phyloP scores from a whole-genome alignment of 1,284 basidiomycete species.

The Anthracocystis walkeri region DNA sequence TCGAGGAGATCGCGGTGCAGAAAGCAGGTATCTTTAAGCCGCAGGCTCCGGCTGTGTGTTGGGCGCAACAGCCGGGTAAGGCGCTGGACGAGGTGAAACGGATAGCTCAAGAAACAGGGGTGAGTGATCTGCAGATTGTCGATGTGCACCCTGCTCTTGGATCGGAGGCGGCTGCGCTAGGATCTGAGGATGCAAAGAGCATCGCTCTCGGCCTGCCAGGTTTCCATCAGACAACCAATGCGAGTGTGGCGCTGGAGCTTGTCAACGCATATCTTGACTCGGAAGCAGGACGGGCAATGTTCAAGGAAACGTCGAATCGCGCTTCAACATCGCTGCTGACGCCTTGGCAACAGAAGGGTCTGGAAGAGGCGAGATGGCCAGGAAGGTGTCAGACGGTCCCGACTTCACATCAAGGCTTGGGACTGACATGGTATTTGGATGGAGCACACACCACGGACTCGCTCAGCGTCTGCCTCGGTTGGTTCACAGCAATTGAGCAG shows the following conservation, averaged over 20 bases:
- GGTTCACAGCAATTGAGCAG: constrained; percentile 73
- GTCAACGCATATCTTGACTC: constrained; percentile 78
- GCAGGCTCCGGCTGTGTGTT: constrained; percentile 85
- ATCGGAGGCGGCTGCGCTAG: constrained; percentile 24
- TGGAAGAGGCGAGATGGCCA: constrained; percentile 86
- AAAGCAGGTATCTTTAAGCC: constrained; percentile 97
- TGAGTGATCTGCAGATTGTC: constrained; percentile 31
- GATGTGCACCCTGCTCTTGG: constrained; percentile 38
- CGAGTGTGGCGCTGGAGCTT: constrained; percentile 84
- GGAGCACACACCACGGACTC: constrained; percentile 96
- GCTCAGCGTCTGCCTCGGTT: constrained; percentile 84
- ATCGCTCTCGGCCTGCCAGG: constrained; percentile 80
- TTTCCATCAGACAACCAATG: constrained; percentile 89
- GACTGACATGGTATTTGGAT: constrained; percentile 87
- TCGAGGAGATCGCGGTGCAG: constrained; percentile 91
- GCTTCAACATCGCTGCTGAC: constrained; percentile 13
- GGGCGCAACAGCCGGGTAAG: constrained; percentile 82
- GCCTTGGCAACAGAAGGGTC: constrained; percentile 74
- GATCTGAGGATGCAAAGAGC: background rate
- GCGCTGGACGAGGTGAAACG: constrained; percentile 78
- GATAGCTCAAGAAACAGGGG: constrained; percentile 77
- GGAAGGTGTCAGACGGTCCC: constrained; percentile 91
- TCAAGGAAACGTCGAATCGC: constrained; percentile 28
- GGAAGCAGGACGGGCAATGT: constrained; percentile 59
- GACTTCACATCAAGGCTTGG: constrained; percentile 70